Evolutionary conservation across 106 monocot species (phyloP).

Genomic region (Allium cepa): DNA sequence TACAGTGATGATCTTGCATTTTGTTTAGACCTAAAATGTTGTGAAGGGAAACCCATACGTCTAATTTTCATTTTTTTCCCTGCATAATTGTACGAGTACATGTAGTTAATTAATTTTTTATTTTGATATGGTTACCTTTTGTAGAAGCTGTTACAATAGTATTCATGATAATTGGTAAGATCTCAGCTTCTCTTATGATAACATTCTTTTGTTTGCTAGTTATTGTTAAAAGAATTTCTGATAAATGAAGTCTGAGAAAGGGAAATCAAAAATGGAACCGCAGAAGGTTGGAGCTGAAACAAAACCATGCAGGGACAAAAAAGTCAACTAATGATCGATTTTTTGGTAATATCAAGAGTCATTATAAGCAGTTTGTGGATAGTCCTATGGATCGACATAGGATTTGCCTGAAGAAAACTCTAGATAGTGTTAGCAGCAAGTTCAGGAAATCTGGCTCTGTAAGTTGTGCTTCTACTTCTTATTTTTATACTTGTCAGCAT

Average conservation of each 20-base stretch:
- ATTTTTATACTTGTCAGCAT: too few relatives aligned
- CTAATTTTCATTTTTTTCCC: too few relatives aligned
- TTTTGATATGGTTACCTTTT: too few relatives aligned
- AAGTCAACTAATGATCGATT: constrained; percentile 12
- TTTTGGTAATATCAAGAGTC: constrained; percentile 23
- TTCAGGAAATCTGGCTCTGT: constrained; percentile 7
- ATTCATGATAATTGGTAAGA: too few relatives aligned
- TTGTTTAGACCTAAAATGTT: too few relatives aligned
- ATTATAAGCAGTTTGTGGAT: constrained; percentile 30
- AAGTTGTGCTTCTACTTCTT: neutral
- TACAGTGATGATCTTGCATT: too few relatives aligned
- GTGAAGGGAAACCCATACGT: too few relatives aligned
- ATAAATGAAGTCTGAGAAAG: neutral
- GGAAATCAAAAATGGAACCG: neutral
- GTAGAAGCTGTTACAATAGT: too few relatives aligned
- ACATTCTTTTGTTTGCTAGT: too few relatives aligned
- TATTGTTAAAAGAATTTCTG: neutral
- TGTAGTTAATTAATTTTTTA: too few relatives aligned
- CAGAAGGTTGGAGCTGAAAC: neutral
- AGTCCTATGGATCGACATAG: constrained; percentile 34
- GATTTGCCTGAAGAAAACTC: constrained; percentile 39
- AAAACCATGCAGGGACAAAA: constrained; percentile 18
- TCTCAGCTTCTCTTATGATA: too few relatives aligned
- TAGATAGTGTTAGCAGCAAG: constrained; percentile 14
- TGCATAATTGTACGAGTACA: too few relatives aligned